These are phyloP conservation scores for Triticum monococcum DNA, from an alignment of 176 grass and related monocot species.

Conservation along the genomic window DNA sequence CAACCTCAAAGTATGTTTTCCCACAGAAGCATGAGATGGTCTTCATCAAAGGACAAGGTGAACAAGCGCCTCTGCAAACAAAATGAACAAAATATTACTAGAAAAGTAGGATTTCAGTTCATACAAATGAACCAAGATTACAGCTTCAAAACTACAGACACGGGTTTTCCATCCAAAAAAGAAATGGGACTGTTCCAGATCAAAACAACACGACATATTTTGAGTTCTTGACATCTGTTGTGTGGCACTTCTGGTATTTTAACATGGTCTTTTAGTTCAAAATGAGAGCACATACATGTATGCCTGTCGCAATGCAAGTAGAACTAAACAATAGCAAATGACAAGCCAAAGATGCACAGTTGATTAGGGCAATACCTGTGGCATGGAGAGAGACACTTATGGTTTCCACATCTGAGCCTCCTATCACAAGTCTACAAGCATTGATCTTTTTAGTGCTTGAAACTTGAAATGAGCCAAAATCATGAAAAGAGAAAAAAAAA, in stretches of 20 bases:
- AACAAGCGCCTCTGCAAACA: slow-evolving; percentile 70
- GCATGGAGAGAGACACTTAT: slow-evolving; percentile 95
- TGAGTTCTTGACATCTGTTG: background rate
- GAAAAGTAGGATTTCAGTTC: background rate
- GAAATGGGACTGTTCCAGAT: background rate
- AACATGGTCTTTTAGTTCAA: background rate
- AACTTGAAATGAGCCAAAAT: slow-evolving; percentile 28
- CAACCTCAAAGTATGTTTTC: slow-evolving; percentile 83
- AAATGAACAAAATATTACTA: slow-evolving; percentile 22
- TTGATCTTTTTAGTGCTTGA: slow-evolving; percentile 38
- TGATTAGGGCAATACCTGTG: slow-evolving; percentile 60
- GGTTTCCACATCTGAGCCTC: slow-evolving; percentile 85
- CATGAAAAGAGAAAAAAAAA: background rate
- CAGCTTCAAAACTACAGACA: background rate
- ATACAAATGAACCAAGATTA: background rate
- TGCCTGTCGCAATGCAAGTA: background rate
- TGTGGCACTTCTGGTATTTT: background rate
- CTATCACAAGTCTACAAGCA: slow-evolving; percentile 75
- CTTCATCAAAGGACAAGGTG: slow-evolving; percentile 93
- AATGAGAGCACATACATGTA: background rate
- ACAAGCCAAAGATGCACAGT: background rate
- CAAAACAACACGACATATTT: background rate
- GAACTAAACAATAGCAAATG: background rate
- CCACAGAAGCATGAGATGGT: slow-evolving; percentile 90
- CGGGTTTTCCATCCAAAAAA: background rate